Conservation (phyloP, 1,284 basidiomycete genomes). For the Amylostereum chailletii region DNA sequence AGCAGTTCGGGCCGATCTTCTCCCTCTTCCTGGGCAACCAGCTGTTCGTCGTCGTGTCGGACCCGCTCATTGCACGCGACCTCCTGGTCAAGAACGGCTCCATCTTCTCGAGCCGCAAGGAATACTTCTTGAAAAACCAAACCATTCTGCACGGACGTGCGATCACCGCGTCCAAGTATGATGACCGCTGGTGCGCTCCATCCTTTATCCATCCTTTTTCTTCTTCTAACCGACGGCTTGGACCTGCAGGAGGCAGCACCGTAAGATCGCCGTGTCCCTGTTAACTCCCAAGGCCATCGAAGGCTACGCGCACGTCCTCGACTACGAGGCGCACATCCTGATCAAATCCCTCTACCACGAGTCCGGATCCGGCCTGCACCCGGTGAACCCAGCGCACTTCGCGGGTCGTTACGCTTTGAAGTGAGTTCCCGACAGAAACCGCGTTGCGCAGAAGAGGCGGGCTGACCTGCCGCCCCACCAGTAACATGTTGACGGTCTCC, state of each 20-base stretch:
- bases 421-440: neutral
- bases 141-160: neutral
- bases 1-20: neutral
- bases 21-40: neutral
- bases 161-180: neutral
- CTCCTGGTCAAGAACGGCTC: neutral
- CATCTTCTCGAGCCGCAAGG: neutral
- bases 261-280: slow-evolving; percentile 24
- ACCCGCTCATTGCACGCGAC: neutral
- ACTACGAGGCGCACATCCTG: slow-evolving; percentile 27
- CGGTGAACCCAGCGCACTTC: slow-evolving; percentile 25
- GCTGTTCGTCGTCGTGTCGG: neutral
- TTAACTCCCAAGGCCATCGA: slow-evolving; percentile 25
- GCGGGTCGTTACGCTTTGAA: slow-evolving; percentile 7
- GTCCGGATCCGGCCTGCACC: slow-evolving; percentile 19
- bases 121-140: neutral
- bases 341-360: slow-evolving; percentile 25
- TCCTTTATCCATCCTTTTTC: too few relatives aligned
- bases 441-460: neutral
- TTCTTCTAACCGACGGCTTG: too few relatives aligned
- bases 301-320: slow-evolving; percentile 24
- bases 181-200: neutral
- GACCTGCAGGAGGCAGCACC: slow-evolving; percentile 28
- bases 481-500: slow-evolving; percentile 30
- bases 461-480: slow-evolving; percentile 14